A percentile compares a stretch with the other conserved stretches of the same genome.
Conservation (phyloP, 306 rosid genomes). For the Oxytropis ochrocephala region DNA sequence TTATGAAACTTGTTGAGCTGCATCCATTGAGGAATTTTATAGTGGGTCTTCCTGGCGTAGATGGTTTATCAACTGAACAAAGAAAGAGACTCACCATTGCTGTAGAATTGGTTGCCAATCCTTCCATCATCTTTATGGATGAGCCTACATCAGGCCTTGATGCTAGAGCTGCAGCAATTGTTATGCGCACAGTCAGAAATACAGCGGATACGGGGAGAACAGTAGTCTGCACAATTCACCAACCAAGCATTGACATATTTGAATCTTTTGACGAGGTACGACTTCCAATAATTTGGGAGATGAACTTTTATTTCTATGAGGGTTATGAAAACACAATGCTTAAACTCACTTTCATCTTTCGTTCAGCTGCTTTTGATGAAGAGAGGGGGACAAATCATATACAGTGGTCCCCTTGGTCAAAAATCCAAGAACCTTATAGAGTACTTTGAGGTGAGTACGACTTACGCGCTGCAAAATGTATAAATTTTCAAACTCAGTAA, state of each 20-base stretch:
- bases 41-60: constrained; percentile 50
- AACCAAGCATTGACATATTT: constrained; percentile 57
- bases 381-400: constrained; percentile 50
- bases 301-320: background rate
- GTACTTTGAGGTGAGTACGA: constrained; percentile 45
- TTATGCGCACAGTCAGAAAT: constrained; percentile 51
- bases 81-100: constrained; percentile 56
- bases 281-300: background rate
- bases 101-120: constrained; percentile 51
- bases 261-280: constrained; percentile 53
- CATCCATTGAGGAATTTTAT: constrained; percentile 35
- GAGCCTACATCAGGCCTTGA: constrained; percentile 60
- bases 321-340: background rate
- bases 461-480: background rate
- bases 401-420: constrained; percentile 47
- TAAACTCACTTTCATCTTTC: background rate
- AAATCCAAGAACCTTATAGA: constrained; percentile 39
- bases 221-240: constrained; percentile 58
- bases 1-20: constrained; percentile 48
- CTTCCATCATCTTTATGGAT: constrained; percentile 57
- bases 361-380: constrained; percentile 48
- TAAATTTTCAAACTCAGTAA: constrained; percentile 7
- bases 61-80: constrained; percentile 47
- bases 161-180: constrained; percentile 55
- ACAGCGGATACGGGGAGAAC: constrained; percentile 50